Percentiles rank a stretch among this genome's conserved stretches.
Evolutionary conservation across 2,329 filamentous ascomycete species (phyloP).

Genomic region (Epichloe gansuensis): DNA sequence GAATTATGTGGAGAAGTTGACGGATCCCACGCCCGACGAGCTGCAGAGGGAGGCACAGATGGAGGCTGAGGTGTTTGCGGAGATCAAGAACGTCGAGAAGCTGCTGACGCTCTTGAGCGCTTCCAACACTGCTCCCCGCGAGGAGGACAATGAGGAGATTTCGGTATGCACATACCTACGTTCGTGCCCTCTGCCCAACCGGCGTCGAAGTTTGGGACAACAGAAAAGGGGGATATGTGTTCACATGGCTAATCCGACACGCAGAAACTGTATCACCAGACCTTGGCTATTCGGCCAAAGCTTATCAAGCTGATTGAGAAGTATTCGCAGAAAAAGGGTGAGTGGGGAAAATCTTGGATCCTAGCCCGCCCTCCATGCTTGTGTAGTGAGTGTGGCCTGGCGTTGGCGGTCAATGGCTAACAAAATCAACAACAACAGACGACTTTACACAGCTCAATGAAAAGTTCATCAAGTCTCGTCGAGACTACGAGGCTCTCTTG

Average conservation of each 20-base stretch:
- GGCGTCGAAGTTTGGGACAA: too few relatives aligned
- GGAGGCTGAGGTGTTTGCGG: constrained; percentile 60
- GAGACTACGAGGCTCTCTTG: constrained; percentile 91
- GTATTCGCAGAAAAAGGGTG: constrained; percentile 98
- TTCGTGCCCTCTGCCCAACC: too few relatives aligned
- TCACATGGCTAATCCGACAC: constrained; percentile 18
- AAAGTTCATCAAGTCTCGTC: constrained; percentile 96
- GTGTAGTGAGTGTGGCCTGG: neutral
- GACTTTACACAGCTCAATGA: constrained; percentile 98
- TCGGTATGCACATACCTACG: constrained; percentile 41
- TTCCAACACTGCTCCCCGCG: constrained; percentile 63
- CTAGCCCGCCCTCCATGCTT: neutral
- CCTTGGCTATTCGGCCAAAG: constrained; percentile 87
- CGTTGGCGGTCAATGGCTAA: neutral
- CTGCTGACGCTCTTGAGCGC: constrained; percentile 84
- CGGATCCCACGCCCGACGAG: constrained; percentile 89
- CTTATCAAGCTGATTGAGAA: constrained; percentile 97
- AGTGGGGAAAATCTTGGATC: neutral
- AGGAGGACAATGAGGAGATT: constrained; percentile 95
- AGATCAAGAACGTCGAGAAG: constrained; percentile 54
- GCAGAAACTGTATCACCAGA: constrained; percentile 77
- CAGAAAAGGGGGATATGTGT: too few relatives aligned
- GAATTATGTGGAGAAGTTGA: constrained; percentile 96
- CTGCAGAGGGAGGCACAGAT: constrained; percentile 91
- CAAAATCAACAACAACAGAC: constrained; percentile 40